Conservation (phyloP, 2,329 filamentous ascomycete genomes). For the Sporothrix curviconia region DNA sequence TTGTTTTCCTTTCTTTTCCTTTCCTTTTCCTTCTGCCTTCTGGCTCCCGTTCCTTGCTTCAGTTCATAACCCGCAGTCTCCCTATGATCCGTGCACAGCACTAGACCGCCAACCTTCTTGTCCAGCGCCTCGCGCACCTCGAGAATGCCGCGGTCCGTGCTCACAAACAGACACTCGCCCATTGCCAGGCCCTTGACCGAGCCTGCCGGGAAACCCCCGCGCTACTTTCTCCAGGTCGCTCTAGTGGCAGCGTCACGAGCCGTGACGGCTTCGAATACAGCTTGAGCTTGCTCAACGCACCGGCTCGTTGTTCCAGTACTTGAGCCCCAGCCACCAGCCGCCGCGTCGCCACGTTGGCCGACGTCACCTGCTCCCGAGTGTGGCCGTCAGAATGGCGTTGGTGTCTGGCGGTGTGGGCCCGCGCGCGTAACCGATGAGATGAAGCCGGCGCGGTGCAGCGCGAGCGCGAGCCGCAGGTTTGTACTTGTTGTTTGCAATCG, state of each 20-base stretch:
- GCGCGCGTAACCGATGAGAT: constrained; percentile 69
- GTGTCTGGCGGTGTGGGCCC: constrained; percentile 51
- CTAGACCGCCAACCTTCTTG: constrained; percentile 70
- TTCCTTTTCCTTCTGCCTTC: neutral
- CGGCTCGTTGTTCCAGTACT: constrained; percentile 80
- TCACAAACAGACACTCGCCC: constrained; percentile 77
- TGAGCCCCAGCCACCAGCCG: constrained; percentile 83
- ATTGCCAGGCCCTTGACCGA: constrained; percentile 68
- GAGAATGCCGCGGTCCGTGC: constrained; percentile 69
- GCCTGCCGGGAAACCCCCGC: constrained; percentile 61
- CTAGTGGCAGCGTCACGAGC: constrained; percentile 58
- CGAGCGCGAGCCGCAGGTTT: constrained; percentile 69
- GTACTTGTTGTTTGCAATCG: constrained; percentile 71
- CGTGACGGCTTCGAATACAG: constrained; percentile 70
- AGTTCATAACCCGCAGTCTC: neutral
- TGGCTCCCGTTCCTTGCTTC: neutral
- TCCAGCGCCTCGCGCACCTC: constrained; percentile 78
- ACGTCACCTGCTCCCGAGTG: constrained; percentile 48
- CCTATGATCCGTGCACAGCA: constrained; percentile 51
- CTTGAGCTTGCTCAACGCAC: constrained; percentile 62
- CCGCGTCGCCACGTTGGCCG: constrained; percentile 63
- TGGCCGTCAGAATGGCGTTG: constrained; percentile 35
- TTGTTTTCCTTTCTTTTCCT: neutral
- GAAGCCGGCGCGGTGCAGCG: constrained; percentile 77
- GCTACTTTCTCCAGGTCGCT: constrained; percentile 58